Evolutionary conservation across 345 rosid species (phyloP).

Genomic region (Salix exigua): DNA sequence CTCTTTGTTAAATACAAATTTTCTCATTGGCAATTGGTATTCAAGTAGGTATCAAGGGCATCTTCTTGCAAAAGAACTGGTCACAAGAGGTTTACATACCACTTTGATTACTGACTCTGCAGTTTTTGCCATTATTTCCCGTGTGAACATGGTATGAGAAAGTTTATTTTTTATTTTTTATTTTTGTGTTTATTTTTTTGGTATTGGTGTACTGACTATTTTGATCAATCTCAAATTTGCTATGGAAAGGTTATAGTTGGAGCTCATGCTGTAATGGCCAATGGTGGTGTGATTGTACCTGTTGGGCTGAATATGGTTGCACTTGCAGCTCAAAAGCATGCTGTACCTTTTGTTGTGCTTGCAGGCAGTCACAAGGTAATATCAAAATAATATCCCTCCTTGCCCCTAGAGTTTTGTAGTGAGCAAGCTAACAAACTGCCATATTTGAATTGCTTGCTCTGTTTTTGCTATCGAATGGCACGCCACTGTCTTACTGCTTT

Average conservation of each 20-base stretch:
- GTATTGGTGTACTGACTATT: constrained; percentile 6
- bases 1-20: not conserved
- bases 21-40: not conserved
- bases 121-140: constrained; percentile 96
- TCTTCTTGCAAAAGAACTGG: constrained; percentile 84
- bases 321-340: constrained; percentile 94
- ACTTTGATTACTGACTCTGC: constrained; percentile 93
- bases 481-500: not conserved
- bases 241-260: constrained; percentile 81
- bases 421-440: constrained; percentile 1
- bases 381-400: not conserved
- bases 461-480: constrained; percentile 5
- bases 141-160: constrained; percentile 78
- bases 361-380: constrained; percentile 97
- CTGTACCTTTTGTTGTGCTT: constrained; percentile 95
- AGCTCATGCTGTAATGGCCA: constrained; percentile 98
- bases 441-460: not conserved
- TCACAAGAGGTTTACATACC: constrained; percentile 87
- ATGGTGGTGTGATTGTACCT: constrained; percentile 96
- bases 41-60: constrained; percentile 87
- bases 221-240: constrained; percentile 17
- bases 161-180: not conserved
- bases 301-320: constrained; percentile 99
- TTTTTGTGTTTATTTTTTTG: not conserved
- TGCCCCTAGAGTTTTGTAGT: constrained; percentile 5